Base-by-base conservation (phyloP, 176 grass and related monocot species). In the Poa pratensis region DNA sequence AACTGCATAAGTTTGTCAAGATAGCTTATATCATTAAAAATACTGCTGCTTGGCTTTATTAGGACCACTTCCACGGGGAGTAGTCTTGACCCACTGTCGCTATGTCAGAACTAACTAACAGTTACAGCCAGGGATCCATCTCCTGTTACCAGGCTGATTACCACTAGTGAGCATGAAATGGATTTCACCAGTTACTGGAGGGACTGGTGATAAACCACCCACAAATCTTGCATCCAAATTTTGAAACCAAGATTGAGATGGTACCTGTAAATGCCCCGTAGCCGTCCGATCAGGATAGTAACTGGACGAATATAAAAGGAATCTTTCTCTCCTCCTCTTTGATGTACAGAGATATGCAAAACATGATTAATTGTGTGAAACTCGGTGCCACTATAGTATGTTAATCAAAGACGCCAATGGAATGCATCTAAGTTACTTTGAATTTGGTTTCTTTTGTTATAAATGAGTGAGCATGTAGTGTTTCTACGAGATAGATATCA, bases 81-180 rank as follows among this genome's bases (percentile, higher is more conserved):
- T 78, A 88, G 10, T 45, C 20, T 69, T 60, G 16, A 28, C 27
- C 27, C 10, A 74, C 59, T 58, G 58, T 82, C 32, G 12, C 32
- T 26, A 61, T 73, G 30, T 70, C 39, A 82, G 49, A 82, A 77
- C 35, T 86, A 43, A n/a, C n/a, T n/a, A n/a, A 70, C 60, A 50
- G 78, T 66, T 28, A 51, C 26, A 75, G 20, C 49, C 27, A 75
- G 45, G 43, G 46, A 9, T 50, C 70, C 43, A 9, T 74, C 15
- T 73, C 43, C 23, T 73, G 23, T 73, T 49, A 28, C 23, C 14
- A 3, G 70, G 70, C n/a, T 22, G 20, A 74, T 50, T 50, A 17
- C 43, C 22, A 74, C 45, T 50, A 50, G 23, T 17, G 14, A 50
- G 3, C 0, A 15, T 4, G n/a, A n/a, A n/a, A n/a, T n/a, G n/a